A percentile compares a stretch with the other conserved stretches of the same genome.
Evolutionary conservation across 257 asterid genomes (phyloP).

Genomic region (Solanum gandarillasii): DNA sequence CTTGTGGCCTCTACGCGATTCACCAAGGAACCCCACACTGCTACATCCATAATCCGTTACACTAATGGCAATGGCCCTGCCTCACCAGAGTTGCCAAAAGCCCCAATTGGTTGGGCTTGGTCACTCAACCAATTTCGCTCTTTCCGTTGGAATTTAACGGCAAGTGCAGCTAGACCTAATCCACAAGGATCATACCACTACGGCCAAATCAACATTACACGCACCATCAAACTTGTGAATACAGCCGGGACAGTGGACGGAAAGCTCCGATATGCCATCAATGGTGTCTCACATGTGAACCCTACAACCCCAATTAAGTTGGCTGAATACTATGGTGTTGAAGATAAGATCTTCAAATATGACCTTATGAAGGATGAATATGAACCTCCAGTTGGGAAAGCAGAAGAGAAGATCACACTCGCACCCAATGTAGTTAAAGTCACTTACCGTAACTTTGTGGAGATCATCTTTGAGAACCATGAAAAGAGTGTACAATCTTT

Average conservation of each 20-base stretch:
- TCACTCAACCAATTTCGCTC: conserved; percentile 53
- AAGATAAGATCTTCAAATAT: conserved; percentile 34
- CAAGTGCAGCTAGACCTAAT: conserved; percentile 68
- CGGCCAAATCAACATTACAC: conserved; percentile 47
- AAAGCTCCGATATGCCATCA: conserved; percentile 33
- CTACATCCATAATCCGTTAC: conserved; percentile 35
- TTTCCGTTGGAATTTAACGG: conserved; percentile 52
- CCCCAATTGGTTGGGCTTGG: conserved; percentile 40
- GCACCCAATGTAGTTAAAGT: conserved; percentile 50
- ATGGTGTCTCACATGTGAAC: conserved; percentile 45
- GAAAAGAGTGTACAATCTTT: conserved; percentile 41
- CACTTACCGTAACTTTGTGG: conserved; percentile 40
- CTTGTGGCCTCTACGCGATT: conserved; percentile 50
- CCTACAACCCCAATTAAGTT: conserved; percentile 44
- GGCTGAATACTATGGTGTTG: conserved; percentile 38
- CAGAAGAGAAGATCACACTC: not conserved
- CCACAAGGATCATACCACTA: conserved; percentile 71
- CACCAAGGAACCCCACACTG: conserved; percentile 11
- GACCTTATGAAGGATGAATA: conserved; percentile 23
- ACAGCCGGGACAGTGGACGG: conserved; percentile 17
- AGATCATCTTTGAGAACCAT: conserved; percentile 51
- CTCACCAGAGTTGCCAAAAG: conserved; percentile 25
- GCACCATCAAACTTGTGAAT: conserved; percentile 37
- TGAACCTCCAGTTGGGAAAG: conserved; percentile 10
- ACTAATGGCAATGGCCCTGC: conserved; percentile 29